Percentiles rank a stretch among this genome's conserved stretches.
These are phyloP conservation scores for Pseudogymnoascus pannorum DNA, from an alignment of 2,329 filamentous ascomycete genomes.

Conservation along the genomic window DNA sequence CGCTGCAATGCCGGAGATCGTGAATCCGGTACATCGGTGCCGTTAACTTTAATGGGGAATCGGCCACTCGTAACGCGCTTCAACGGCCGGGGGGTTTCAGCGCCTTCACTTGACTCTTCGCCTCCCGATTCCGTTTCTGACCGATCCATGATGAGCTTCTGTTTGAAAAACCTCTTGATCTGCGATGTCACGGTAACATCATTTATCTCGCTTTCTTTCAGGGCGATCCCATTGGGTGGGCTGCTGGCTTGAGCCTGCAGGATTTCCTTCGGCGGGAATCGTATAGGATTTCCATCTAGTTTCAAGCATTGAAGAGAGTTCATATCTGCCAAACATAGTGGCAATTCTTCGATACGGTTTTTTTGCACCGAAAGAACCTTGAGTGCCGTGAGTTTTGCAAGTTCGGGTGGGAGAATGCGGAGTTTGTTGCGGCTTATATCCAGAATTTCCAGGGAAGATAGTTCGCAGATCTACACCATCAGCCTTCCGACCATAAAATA, in stretches of 20 bases:
- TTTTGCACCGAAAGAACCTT: conserved; percentile 84
- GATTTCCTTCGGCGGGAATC: conserved; percentile 67
- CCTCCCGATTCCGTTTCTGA: conserved; percentile 49
- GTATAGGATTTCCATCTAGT: conserved; percentile 79
- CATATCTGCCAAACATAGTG: conserved; percentile 82
- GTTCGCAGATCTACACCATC: conserved; percentile 63
- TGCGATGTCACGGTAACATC: conserved; percentile 53
- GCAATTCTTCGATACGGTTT: conserved; percentile 79
- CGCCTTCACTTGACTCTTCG: conserved; percentile 63
- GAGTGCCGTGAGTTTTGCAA: conserved; percentile 72
- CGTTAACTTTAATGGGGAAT: conserved; percentile 66
- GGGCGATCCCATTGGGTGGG: conserved; percentile 46
- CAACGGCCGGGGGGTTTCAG: conserved; percentile 67
- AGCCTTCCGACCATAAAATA: background rate
- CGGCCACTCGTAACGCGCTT: conserved; percentile 57
- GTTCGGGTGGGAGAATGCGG: conserved; percentile 66
- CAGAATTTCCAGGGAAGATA: conserved; percentile 83
- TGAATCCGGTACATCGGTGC: conserved; percentile 58
- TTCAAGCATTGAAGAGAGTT: conserved; percentile 82
- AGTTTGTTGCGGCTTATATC: conserved; percentile 88
- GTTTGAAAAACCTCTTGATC: conserved; percentile 54
- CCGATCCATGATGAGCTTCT: conserved; percentile 40
- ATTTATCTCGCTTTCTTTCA: conserved; percentile 57
- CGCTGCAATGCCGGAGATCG: conserved; percentile 61
- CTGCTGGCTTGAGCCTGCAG: conserved; percentile 51